These are phyloP conservation scores for Spathaspora sp. DNA, from an alignment of 805 yeast genomes.

Conservation along the genomic window DNA sequence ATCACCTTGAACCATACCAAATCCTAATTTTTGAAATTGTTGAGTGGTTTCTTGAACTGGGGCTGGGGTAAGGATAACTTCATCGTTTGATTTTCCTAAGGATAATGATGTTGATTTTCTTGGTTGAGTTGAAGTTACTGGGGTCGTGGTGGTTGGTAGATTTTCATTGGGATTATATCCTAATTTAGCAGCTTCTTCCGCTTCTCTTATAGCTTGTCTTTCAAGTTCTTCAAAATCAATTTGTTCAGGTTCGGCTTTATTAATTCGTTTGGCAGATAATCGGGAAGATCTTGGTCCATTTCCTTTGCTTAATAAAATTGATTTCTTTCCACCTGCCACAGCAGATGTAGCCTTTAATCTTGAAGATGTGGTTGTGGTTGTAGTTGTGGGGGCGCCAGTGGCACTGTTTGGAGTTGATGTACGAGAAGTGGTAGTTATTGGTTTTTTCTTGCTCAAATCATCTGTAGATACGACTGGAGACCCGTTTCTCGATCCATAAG, in stretches of 20 bases:
- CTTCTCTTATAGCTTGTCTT: conserved; percentile 79
- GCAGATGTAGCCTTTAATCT: conserved; percentile 13
- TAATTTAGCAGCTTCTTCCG: conserved; percentile 57
- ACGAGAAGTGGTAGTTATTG: conserved; percentile 20
- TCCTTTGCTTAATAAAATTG: conserved; percentile 47
- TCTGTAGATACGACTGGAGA: conserved; percentile 43
- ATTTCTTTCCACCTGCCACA: conserved; percentile 20
- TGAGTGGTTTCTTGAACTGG: conserved; percentile 54
- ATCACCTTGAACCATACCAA: conserved; percentile 77
- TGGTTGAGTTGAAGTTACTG: conserved; percentile 6
- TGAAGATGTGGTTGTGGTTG: conserved; percentile 13
- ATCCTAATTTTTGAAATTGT: conserved; percentile 77
- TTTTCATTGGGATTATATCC: conserved; percentile 45
- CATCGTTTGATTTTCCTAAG: conserved; percentile 1
- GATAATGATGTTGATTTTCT: conserved; percentile 13
- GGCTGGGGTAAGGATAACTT: conserved; percentile 7
- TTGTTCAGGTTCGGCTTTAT: conserved; percentile 47
- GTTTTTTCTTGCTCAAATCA: conserved; percentile 26
- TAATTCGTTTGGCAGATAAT: conserved; percentile 46
- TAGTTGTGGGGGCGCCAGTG: no score
- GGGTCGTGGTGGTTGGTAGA: background rate
- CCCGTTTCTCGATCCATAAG: conserved; percentile 41
- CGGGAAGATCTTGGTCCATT: conserved; percentile 56
- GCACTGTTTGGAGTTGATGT: conserved; percentile 9
- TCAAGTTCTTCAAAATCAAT: conserved; percentile 57